Evolutionary conservation across 129 eudicot genomes (phyloP), one percentile per base, ranked within the genome.

Genomic region (Escallonia rubra): DNA sequence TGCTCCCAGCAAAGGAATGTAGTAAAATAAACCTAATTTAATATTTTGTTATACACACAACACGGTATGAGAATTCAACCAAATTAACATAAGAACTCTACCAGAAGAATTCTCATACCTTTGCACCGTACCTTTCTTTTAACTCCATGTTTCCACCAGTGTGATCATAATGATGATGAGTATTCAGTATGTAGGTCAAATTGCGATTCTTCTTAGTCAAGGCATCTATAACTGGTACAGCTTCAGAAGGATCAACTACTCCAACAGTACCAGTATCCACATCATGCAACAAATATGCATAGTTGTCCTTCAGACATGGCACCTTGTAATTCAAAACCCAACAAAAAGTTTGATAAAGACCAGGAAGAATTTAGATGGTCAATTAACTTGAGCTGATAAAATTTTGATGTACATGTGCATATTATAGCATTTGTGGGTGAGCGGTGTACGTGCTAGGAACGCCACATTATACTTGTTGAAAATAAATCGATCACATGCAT

Each of bases 231-330:
- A 91, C 72, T 57, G 97, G 96, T 70, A 82, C 65, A 57, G 97
- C 83, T 86, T 91, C 97, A 41, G 97, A 88, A 47, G 97, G 97
- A 75, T 91, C 97, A 72, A 91, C 96, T 38, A 91, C 97, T 76
- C 96, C 97, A 82, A 91, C 97, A 45, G 96, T 91, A 41, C 97
- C 97, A 45, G 97, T 91, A 74, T 85, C 85, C 77, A 85, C 67
- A 78, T 91, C 97, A 70, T 90, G 93, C 73, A 88, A 74, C 46
- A 88, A 81, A 78, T 88, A 91, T 46, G 96, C 96, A 78, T 88
- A 88, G 67, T 91, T 91, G 75, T 91, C 97, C 73, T 71, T 70
- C 63, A 91, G 87, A 69, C 97, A 91, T 54, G 97, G 96, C 57
- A 91, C 90, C 97, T 85, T 41, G 41, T 10, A 48, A 52, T 41